phyloP scores from a whole-genome alignment of 345 rosid genomes.

The Gossypium thurberi region DNA sequence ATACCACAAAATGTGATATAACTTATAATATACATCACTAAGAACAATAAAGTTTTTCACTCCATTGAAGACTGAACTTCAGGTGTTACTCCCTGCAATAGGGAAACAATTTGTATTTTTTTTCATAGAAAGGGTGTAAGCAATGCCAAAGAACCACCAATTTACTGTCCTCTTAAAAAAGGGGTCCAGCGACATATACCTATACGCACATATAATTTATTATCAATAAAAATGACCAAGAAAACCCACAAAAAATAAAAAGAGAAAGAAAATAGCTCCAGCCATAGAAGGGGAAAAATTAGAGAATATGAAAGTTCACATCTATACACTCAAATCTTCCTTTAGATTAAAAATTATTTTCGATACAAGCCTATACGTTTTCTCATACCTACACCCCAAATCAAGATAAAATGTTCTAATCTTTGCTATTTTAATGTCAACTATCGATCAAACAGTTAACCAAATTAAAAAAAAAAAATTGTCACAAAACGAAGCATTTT shows the following conservation, averaged over 20 bases:
- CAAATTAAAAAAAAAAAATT: background rate
- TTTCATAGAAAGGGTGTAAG: background rate
- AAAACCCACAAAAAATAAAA: background rate
- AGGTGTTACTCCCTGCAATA: background rate
- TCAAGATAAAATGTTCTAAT: background rate
- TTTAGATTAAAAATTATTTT: background rate
- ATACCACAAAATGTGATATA: background rate
- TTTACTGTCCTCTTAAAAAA: background rate
- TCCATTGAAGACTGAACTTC: background rate
- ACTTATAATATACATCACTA: background rate
- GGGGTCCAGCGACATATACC: background rate
- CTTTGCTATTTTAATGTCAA: slow-evolving; percentile 4
- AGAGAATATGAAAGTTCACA: background rate
- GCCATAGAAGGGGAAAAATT: background rate
- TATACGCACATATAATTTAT: too few relatives aligned
- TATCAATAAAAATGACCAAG: too few relatives aligned
- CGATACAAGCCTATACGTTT: background rate
- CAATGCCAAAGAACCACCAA: background rate
- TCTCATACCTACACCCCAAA: background rate
- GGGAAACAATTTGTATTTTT: background rate
- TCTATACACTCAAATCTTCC: background rate
- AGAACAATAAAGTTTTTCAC: background rate
- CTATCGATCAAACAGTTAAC: background rate
- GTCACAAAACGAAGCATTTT: background rate
- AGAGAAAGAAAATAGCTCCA: background rate